Evolutionary conservation across 1,284 basidiomycete species (phyloP), one percentile per base, ranked within the genome.

Genomic region (Ceratobasidium sp.): DNA sequence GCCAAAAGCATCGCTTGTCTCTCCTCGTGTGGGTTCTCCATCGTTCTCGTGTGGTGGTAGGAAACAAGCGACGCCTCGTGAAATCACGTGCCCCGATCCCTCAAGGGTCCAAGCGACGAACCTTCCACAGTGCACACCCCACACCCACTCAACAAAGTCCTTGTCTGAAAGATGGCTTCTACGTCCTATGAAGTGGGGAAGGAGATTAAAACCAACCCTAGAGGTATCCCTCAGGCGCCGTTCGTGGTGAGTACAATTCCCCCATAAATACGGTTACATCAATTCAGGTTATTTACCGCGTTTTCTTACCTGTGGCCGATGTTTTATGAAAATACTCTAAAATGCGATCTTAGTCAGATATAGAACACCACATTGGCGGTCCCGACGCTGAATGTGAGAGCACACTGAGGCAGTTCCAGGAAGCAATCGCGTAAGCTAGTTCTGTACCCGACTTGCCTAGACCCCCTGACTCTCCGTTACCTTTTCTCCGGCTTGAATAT

Each of bases 11-110:
- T 89, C 41, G 92, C 93, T 81, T 98, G 95, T 76, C 93, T 87
- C 82, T 96, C 94, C 76, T 95, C 93, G 80, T 97, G 93, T 31
- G 92, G 94, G 81, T 95, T 95, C 83, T 95, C 92, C 94, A 96
- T 95, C 63, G 61, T 61, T 65, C 41, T 34, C 2, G 48, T 9
- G 14, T 31, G 31, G 34, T 59, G 22, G 56, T 71, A 31, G 11
- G 61, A 37, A 46, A 27, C 41, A 27, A 29, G 29, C 4, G 8
- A 8, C 34, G 2, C 37, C 22, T 11, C 41, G 22, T 3, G 14
- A 14, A 1, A 13, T 69, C 65, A 69, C 65, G 53, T 56, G 51
- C 37, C 53, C 19, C 34, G 31, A 4, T 7, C 16, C 31, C n/a
- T 53, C 27, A 24, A 29, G 27, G 24, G 54, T 54, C n/a, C 31